Base-by-base conservation (phyloP, 1,139 yeast genomes). In the Geotrichum bryndzae region DNA sequence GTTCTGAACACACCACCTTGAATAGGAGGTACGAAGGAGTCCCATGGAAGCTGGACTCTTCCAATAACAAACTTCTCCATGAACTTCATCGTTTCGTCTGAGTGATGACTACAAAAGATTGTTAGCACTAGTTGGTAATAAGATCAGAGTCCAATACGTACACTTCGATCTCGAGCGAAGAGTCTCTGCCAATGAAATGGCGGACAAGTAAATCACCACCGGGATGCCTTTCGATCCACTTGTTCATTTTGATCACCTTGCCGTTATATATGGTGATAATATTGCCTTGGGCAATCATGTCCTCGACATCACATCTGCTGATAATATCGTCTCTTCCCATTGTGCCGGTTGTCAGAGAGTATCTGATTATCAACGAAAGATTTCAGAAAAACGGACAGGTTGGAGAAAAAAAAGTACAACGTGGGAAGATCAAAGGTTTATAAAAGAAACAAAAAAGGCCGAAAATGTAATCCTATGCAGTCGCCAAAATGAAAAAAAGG, bases 141-240 rank as follows among this genome's bases (percentile, higher is more conserved):
- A 25, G 29, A 18, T 27, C 31, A 38, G 31, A 7, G 5, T 7
- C 31, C 27, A 25, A 60, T 50, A 54, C 87, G 51, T 51, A 56
- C 11, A 92, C 92, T 61, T 85, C 82, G 89, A 90, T 90, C 72
- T 90, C 97, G 71, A 90, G 96, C 0, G 95, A 86, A 10, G 96
- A 96, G 74, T 90, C 96, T 64, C 94, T 77, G 3, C 97, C 97
- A 6, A 90, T 82, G 87, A 90, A 81, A 73, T 90, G 97, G 66
- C 79, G 79, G 15, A 90, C 86, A 0, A 96, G 92, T 69, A 84
- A 87, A 66, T 87, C 94, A 10, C 97, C 97, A 22, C 97, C 97
- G 0, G 97, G 97, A 73, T 90, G 97, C 58, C 70, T 78, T 31
- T 79, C 77, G 48, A 90, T 74, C 97, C 96, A 90, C 11, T 74